Percentiles rank a stretch among this genome's conserved stretches.
Evolutionary conservation across 2,329 filamentous ascomycete genomes (phyloP).

Genomic region (Trichoderma breve): DNA sequence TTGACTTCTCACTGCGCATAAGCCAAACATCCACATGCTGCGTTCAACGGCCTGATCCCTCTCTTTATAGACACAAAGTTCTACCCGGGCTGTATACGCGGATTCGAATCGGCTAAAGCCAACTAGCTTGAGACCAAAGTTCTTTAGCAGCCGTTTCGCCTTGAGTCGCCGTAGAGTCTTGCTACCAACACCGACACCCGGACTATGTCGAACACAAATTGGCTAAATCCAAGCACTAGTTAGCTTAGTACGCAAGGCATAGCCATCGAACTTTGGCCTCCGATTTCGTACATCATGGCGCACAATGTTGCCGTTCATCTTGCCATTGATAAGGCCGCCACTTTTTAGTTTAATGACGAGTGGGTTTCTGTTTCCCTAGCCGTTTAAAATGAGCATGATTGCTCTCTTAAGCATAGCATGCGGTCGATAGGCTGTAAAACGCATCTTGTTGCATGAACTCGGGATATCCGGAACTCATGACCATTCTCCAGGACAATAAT

Average conservation of each 20-base stretch:
- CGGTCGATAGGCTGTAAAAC: background rate
- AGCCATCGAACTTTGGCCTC: background rate
- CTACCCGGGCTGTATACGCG: background rate
- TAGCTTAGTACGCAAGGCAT: background rate
- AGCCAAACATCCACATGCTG: background rate
- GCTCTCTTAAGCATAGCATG: background rate
- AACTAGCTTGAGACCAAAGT: background rate
- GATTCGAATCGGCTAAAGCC: background rate
- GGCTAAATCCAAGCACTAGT: background rate
- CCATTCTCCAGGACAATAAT: background rate
- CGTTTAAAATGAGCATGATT: background rate
- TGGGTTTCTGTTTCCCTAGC: background rate
- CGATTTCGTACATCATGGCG: background rate
- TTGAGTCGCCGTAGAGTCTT: background rate
- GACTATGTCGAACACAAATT: background rate
- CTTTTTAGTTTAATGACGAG: background rate
- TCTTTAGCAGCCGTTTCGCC: background rate
- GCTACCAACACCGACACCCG: background rate
- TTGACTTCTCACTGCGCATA: background rate
- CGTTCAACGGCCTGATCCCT: background rate
- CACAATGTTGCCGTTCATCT: background rate
- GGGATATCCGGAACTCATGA: background rate
- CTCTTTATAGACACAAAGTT: background rate
- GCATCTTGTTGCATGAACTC: background rate
- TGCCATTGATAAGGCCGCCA: background rate